Base-by-base conservation (phyloP, 352 stramenopile species). In the Pythium coloratum region DNA sequence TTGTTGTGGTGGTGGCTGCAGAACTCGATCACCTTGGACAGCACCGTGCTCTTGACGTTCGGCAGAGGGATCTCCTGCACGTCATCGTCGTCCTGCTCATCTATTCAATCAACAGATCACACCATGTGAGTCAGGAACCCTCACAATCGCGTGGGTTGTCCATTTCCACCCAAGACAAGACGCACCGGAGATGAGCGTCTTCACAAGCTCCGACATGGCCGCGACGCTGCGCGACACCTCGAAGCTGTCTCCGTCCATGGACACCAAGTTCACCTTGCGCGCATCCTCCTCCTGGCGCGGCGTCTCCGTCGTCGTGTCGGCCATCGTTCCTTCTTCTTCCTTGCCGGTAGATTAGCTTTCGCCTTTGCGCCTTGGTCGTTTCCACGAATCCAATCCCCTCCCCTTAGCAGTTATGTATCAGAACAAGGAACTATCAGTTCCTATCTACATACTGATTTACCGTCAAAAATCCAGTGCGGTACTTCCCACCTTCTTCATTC, bases 11-110 rank as follows among this genome's bases (percentile, higher is more conserved):
- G 96, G 62, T 95, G 80, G 73, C 82, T 88, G 81, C 94, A 98
- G 71, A 98, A 98, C 81, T 98, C 96, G 77, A 98, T 99, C 54
- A 98, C 94, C 82, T 99, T 99, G 18, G 88, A 90, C 34, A 99
- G 81, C 44, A 99, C 95, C 62, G 89, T 86, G 64, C 91, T 95
- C 85, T 99, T 99, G 67, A 99, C 97, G 71, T 99, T 99, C 33
- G 96, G 96, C 56, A 99, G 81, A 24, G 97, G 96, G 68, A 99
- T 99, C 76, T 99, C 97, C 71, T 98, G 93, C 44, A 93, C 86
- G 57, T 98, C 94, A 34, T 97, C 92, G 64, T 98, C 95, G 54
- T 98, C 95, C 38, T 97, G 90, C 14, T 99, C 97, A 71, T 98
- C 90, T 86, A 70, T 76, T 56, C 1, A 67, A 9, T 2, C 36